Conservation (phyloP, 495 filamentous ascomycete genomes). For the Zalerion maritima region DNA sequence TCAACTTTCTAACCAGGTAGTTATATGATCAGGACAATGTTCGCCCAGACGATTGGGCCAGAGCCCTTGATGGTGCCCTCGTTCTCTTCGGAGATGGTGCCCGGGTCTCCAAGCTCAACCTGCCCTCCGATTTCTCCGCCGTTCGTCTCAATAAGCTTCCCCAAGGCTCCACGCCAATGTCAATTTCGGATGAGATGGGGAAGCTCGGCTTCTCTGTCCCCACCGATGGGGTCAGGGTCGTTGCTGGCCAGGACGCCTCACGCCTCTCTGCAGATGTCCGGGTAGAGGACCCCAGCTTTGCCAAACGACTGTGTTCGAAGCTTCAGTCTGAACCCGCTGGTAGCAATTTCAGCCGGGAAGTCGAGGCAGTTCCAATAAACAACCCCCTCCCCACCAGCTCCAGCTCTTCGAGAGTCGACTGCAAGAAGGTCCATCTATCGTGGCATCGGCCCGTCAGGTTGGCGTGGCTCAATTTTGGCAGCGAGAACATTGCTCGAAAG, state of each 20-base stretch:
- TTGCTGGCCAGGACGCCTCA: not conserved
- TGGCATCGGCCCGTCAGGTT: slow-evolving; percentile 15
- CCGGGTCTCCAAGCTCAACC: slow-evolving; percentile 1
- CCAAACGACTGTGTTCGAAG: slow-evolving; percentile 3
- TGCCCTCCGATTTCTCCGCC: slow-evolving; percentile 3
- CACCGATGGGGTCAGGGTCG: slow-evolving; percentile 5
- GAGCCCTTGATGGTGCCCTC: slow-evolving; percentile 2
- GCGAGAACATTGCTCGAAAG: slow-evolving; percentile 5
- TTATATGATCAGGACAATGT: too few species aligned
- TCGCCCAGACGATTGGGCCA: not conserved
- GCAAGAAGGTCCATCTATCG: slow-evolving; percentile 16
- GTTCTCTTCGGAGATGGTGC: slow-evolving; percentile 3
- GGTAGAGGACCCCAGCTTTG: slow-evolving; percentile 13
- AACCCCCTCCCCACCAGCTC: slow-evolving; percentile 8
- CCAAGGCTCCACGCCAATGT: too few species aligned
- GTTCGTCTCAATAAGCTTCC: slow-evolving; percentile 1
- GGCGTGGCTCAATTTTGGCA: slow-evolving; percentile 16
- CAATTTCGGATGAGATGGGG: too few species aligned
- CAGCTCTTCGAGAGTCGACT: slow-evolving; percentile 12
- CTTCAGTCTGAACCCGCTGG: not conserved
- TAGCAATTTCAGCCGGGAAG: too few species aligned
- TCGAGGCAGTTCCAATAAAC: slow-evolving; percentile 6
- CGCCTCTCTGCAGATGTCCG: slow-evolving; percentile 9
- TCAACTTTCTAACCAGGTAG: not conserved
- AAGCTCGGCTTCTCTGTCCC: slow-evolving; percentile 2